Conservation (phyloP, 768 basidiomycete species). For the Chalciporus pseudorubinellus region DNA sequence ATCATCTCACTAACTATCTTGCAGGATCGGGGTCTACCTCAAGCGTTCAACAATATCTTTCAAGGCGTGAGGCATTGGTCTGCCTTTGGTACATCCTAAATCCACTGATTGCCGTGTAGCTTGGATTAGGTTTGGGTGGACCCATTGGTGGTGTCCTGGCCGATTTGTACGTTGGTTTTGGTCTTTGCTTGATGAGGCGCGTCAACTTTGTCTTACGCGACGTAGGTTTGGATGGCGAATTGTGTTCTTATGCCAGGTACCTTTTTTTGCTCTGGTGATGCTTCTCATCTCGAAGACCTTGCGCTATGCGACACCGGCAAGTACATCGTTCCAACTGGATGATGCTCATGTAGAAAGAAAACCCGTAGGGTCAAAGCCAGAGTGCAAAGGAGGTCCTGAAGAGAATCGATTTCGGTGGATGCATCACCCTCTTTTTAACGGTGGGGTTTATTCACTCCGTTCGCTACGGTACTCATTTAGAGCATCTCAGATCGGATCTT, state of each 20-base stretch:
- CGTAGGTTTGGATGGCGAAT: slow-evolving; percentile 72
- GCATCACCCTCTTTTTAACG: slow-evolving; percentile 51
- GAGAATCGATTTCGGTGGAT: slow-evolving; percentile 80
- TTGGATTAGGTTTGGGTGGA: slow-evolving; percentile 24
- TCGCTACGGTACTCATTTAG: neutral
- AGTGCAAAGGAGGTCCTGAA: slow-evolving; percentile 63
- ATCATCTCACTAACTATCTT: neutral
- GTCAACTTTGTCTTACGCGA: neutral
- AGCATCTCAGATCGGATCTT: slow-evolving; percentile 46
- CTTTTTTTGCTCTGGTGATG: slow-evolving; percentile 54
- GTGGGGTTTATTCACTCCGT: slow-evolving; percentile 35
- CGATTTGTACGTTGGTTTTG: slow-evolving; percentile 14
- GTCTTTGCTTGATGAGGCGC: neutral
- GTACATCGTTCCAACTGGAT: slow-evolving; percentile 11
- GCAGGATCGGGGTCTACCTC: slow-evolving; percentile 14
- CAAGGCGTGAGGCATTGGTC: slow-evolving; percentile 12
- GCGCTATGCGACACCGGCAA: slow-evolving; percentile 64
- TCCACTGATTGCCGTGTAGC: slow-evolving; percentile 7
- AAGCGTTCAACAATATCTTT: slow-evolving; percentile 45
- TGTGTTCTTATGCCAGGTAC: slow-evolving; percentile 72
- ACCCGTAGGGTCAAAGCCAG: slow-evolving; percentile 58
- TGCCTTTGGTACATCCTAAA: neutral
- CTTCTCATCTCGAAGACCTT: slow-evolving; percentile 50
- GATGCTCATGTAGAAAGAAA: too few species aligned
- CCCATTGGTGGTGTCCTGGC: slow-evolving; percentile 21